Conservation (phyloP, 2,329 filamentous ascomycete species). For the Nannizzia gypsea region DNA sequence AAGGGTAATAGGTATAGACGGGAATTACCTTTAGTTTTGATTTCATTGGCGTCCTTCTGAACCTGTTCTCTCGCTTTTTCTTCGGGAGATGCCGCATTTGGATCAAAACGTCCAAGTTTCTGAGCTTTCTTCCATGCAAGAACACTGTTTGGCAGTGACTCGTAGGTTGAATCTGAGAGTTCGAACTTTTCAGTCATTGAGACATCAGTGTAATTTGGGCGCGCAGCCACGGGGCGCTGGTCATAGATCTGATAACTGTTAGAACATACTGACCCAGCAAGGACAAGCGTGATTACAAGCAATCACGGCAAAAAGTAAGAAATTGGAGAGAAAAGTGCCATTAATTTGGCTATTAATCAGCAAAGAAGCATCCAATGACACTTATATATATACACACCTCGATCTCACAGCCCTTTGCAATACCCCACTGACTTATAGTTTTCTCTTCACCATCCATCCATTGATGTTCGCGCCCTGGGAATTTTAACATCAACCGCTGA, state of each 20-base stretch:
- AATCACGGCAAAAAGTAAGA: neutral
- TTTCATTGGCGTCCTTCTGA: constrained; percentile 46
- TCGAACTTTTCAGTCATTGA: constrained; percentile 78
- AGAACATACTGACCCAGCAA: neutral
- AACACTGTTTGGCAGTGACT: constrained; percentile 73
- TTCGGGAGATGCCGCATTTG: constrained; percentile 61
- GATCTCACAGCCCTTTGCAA: constrained; percentile 33
- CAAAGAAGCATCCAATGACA: neutral
- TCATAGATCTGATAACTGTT: constrained; percentile 54
- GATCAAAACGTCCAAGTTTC: constrained; percentile 92
- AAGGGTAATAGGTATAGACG: neutral
- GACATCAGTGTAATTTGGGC: constrained; percentile 70
- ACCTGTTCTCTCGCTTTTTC: constrained; percentile 59
- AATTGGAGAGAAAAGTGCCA: neutral
- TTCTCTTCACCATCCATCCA: constrained; percentile 61
- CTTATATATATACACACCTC: constrained; percentile 23
- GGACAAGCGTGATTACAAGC: neutral
- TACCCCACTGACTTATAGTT: constrained; percentile 42
- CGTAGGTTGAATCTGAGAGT: constrained; percentile 77
- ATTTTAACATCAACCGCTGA: constrained; percentile 64
- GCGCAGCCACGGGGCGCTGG: constrained; percentile 60
- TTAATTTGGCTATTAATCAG: neutral
- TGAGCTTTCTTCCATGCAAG: constrained; percentile 92
- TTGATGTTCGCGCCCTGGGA: constrained; percentile 47
- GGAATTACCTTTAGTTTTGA: constrained; percentile 51